Evolutionary conservation across 139 green algal genomes (phyloP), one percentile per base, ranked within the genome.

Genomic region (Volvox africanus): DNA sequence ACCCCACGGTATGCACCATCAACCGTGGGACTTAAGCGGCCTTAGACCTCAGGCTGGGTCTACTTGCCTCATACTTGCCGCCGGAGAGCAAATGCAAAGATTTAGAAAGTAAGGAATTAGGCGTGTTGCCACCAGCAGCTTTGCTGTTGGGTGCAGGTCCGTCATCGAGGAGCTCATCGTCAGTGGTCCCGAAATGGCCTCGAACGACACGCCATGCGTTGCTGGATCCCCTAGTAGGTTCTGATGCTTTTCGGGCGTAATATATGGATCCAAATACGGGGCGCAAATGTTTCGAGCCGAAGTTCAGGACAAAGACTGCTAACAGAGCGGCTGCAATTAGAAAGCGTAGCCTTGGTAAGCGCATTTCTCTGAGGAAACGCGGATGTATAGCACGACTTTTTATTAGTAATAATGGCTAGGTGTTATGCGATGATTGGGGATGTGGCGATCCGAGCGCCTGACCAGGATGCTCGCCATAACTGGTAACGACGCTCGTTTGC

Each of bases 41-140:
- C n/a, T n/a, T n/a, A n/a, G n/a, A n/a, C n/a, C n/a, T n/a, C n/a
- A n/a, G 44, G 44, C 44, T 55, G 44, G 44, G 44, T 55, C 44
- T 14, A 65, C 82, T 67, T 65, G 62, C 82, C 82, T 88, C 82
- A 22, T 88, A 88, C 24, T 67, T 88, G 11, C 82, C 82, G 17
- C 32, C 65, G 11, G 33, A 14, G 2, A 88, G 82, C 26, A 88
- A 67, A 33, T 35, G 13, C 35, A 79, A 65, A 17, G 62, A 80
- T 11, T 79, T 62, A 1, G 82, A 88, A 12, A 88, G 28, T 9
- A 80, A 3, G 9, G 82, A 88, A 9, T 79, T 2, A 13, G 82
- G 20, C 11, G 35, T 37, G 0, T 65, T 69, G 2, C 82, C 82
- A 18, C 82, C 82, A 0, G 82, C 82, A 17, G 82, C 82, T 28